Percentiles rank a stretch among this genome's conserved stretches.
Evolutionary conservation across 345 rosid species (phyloP).

Genomic region (Dovyalis caffra): DNA sequence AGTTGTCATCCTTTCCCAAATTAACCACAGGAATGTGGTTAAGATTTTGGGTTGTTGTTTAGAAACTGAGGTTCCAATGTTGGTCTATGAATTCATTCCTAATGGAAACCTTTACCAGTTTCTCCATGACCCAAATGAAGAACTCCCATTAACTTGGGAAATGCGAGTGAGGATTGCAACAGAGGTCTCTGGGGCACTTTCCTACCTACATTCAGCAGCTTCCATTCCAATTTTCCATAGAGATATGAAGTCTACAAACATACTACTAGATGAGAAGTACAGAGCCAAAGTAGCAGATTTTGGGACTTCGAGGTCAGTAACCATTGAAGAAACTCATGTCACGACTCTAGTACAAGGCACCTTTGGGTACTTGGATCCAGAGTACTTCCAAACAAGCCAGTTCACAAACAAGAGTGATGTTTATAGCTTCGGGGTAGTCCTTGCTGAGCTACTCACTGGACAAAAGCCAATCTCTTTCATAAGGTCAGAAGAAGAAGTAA

Average conservation of each 20-base stretch:
- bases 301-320: background rate
- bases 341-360: background rate
- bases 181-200: background rate
- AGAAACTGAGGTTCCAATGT: no score
- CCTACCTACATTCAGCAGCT: no score
- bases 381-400: background rate
- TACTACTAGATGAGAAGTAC: no score
- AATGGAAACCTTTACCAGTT: background rate
- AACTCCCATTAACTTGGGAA: background rate
- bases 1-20: background rate
- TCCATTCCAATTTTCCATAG: no score
- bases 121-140: background rate
- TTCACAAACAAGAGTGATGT: slow-evolving; percentile 12
- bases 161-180: background rate
- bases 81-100: background rate
- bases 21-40: background rate
- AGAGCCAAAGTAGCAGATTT: background rate
- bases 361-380: background rate
- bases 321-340: background rate
- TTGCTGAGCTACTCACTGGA: no score
- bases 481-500: background rate
- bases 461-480: background rate
- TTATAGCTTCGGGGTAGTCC: background rate
- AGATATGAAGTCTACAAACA: no score
- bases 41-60: background rate